Evolutionary conservation across 345 rosid species (phyloP).

Genomic region (Luvunga scandens): DNA sequence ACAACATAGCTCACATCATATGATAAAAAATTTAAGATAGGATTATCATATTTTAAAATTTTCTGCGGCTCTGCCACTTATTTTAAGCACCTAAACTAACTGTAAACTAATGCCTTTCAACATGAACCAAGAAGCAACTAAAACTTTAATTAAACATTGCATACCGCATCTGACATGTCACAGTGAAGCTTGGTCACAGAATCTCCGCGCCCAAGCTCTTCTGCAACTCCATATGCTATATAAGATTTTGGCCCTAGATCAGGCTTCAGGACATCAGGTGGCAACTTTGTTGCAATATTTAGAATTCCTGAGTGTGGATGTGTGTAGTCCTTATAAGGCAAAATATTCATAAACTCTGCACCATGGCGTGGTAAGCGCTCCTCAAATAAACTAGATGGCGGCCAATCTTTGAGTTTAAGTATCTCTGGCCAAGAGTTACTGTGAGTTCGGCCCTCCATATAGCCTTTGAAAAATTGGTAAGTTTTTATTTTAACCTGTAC

Average conservation of each 20-base stretch:
- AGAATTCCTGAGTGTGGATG: conserved; percentile 38
- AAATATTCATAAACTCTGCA: conserved; percentile 35
- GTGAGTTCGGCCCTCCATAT: conserved; percentile 28
- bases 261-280: conserved; percentile 35
- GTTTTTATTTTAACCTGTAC: conserved; percentile 54
- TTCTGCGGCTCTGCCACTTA: too few relatives aligned
- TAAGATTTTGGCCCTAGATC: conserved; percentile 61
- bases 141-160: background rate
- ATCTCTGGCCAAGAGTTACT: conserved; percentile 34
- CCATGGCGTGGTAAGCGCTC: conserved; percentile 49
- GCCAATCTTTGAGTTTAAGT: conserved; percentile 66
- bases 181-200: conserved; percentile 76
- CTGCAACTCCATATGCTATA: conserved; percentile 52
- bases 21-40: too few relatives aligned
- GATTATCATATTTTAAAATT: too few relatives aligned
- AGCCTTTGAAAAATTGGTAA: conserved; percentile 46
- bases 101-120: background rate
- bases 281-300: conserved; percentile 44
- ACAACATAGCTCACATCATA: too few relatives aligned
- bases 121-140: background rate
- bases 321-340: conserved; percentile 56
- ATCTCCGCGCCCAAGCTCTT: conserved; percentile 64
- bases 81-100: background rate
- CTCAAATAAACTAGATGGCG: conserved; percentile 43
- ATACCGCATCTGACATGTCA: conserved; percentile 68